A percentile compares a stretch with the other conserved stretches of the same genome.
Evolutionary conservation across 2,329 filamentous ascomycete species (phyloP).

Genomic region (Colletotrichum sp.): DNA sequence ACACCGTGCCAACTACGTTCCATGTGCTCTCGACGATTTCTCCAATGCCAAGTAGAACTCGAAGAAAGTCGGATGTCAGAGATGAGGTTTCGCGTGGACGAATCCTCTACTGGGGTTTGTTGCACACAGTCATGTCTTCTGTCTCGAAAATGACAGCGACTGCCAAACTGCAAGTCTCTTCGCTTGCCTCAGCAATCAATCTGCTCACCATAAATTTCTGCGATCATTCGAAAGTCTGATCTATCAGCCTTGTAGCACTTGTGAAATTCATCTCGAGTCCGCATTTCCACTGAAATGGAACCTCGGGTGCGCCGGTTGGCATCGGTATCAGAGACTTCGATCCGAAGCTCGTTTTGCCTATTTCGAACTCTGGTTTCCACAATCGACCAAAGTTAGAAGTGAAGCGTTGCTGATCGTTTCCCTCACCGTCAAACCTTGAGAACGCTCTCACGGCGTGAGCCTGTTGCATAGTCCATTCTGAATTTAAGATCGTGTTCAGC

Average conservation of each 20-base stretch:
- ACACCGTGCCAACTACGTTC: accelerated
- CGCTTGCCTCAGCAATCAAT: too few relatives aligned
- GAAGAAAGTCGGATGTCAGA: too few relatives aligned
- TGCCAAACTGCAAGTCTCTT: too few relatives aligned
- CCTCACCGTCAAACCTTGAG: not conserved
- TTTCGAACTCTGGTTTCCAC: not conserved
- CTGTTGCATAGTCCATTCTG: not conserved
- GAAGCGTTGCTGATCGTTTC: accelerated
- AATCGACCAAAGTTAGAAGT: accelerated
- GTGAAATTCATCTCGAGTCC: not conserved
- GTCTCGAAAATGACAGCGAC: too few relatives aligned
- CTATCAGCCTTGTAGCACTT: not conserved
- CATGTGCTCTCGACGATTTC: accelerated
- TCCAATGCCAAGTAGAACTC: not conserved
- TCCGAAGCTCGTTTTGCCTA: not conserved
- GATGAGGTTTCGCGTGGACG: not conserved
- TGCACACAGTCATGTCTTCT: too few relatives aligned
- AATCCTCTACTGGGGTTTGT: not conserved
- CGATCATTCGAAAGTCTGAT: not conserved
- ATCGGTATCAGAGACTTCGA: not conserved
- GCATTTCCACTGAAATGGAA: accelerated
- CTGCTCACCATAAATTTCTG: accelerated
- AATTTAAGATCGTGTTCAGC: not conserved
- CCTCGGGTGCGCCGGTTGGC: not conserved
- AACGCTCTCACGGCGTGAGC: not conserved